Conservation (phyloP, 192 early-diverging fungal genomes). For the Dissophora globulifera region DNA sequence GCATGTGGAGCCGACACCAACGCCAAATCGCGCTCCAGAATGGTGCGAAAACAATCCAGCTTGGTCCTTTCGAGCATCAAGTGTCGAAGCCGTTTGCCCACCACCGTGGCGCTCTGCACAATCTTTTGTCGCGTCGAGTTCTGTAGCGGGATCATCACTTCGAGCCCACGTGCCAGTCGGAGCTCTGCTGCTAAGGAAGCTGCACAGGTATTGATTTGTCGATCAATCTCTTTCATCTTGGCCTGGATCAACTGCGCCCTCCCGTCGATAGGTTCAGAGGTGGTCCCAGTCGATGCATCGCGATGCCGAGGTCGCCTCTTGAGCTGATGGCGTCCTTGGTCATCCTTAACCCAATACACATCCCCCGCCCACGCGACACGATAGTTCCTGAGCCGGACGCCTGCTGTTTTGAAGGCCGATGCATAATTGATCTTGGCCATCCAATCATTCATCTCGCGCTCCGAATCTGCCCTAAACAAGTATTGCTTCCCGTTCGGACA, state of each 20-base stretch:
- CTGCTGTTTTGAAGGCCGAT: slow-evolving; percentile 74
- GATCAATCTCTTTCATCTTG: slow-evolving; percentile 61
- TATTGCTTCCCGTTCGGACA: slow-evolving; percentile 78
- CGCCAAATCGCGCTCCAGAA: slow-evolving; percentile 64
- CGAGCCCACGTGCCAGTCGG: slow-evolving; percentile 71
- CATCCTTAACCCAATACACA: slow-evolving; percentile 48
- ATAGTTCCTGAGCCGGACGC: slow-evolving; percentile 49
- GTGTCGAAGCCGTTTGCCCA: slow-evolving; percentile 64
- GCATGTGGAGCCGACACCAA: slow-evolving; percentile 9
- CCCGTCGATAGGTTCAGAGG: slow-evolving; percentile 19
- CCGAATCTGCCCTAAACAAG: slow-evolving; percentile 73
- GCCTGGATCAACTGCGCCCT: slow-evolving; percentile 51
- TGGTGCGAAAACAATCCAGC: slow-evolving; percentile 77
- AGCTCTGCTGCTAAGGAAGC: slow-evolving; percentile 64
- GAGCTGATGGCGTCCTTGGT: slow-evolving; percentile 48
- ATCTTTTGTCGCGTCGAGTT: slow-evolving; percentile 71
- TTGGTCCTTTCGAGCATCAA: slow-evolving; percentile 70
- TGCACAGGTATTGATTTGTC: slow-evolving; percentile 59
- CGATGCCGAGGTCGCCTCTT: slow-evolving; percentile 4
- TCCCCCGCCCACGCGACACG: slow-evolving; percentile 47
- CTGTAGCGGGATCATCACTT: slow-evolving; percentile 74
- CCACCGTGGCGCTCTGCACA: slow-evolving; percentile 62
- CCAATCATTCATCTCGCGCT: slow-evolving; percentile 82
- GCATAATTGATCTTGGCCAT: slow-evolving; percentile 85
- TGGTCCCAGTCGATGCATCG: background rate